Evolutionary conservation across 176 grass and related monocot genomes (phyloP), one percentile per base, ranked within the genome.

Genomic region (Thalia dealbata): DNA sequence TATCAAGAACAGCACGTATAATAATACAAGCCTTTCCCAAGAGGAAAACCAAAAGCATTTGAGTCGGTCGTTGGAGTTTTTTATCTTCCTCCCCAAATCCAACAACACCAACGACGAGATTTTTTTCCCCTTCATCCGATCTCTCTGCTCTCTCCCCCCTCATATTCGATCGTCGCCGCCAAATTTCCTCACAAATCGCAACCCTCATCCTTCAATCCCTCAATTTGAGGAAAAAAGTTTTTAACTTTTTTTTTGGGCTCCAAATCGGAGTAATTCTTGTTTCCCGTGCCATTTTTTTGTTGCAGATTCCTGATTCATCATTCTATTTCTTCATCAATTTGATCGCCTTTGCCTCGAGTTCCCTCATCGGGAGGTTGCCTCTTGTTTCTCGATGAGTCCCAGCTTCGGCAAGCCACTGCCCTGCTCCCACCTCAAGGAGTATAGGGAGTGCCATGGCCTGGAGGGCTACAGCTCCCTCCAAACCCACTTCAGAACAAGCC

Each of bases 381-480:
- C 52, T 28, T 51, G 21, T 67, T 35, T 48, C 12, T 13, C 25
- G 16, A 73, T 73, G 75, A 67, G 58, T 42, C 50, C 74, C 25
- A 50, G 23, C 61, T 52, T 43, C 75, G 22, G 61, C 64, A 68
- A 52, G 35, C 75, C 64, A 15, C 28, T 68, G 1, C 64, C 75
- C 75, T 78, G 75, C 28, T 68, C 75, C 64, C 75, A 78, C 75
- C 75, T 78, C 62, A 18, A 48, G 43, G 75, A 78, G 19, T 78
- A 78, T 50, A 67, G 63, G 50, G 25, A 55, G 22, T 9, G 18
- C 21, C 75, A 78, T 50, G 75, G 75, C 29, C 29, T 56, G 6
- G 15, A 54, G 45, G 62, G 75, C 28, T 78, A 68, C 64, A 67
- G 50, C 21, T 78, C 63, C 46, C 48, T 78, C 11, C 75, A 78